phyloP scores from a whole-genome alignment of 345 rosid genomes.

The Gynandropsis gynandra region DNA sequence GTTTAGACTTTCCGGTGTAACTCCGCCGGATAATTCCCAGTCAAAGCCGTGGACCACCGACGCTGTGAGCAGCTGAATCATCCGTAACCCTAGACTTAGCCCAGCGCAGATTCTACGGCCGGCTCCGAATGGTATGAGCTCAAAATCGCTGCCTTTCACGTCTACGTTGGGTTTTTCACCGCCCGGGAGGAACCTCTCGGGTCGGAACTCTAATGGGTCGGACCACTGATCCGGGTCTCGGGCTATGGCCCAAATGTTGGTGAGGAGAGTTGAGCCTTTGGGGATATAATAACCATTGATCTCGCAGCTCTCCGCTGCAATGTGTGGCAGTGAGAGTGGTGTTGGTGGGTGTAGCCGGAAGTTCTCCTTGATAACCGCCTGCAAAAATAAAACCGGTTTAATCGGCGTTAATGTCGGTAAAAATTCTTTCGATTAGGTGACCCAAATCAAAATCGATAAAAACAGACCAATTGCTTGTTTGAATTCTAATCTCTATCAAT shows the following conservation, averaged over 20 bases:
- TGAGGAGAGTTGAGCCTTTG: slow-evolving; percentile 51
- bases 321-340: slow-evolving; percentile 67
- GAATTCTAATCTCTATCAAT: too few relatives aligned
- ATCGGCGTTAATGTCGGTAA: not conserved
- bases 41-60: slow-evolving; percentile 60
- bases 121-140: slow-evolving; percentile 79
- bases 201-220: slow-evolving; percentile 49
- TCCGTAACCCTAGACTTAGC: slow-evolving; percentile 62
- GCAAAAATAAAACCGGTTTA: slow-evolving; percentile 3
- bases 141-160: slow-evolving; percentile 64
- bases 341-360: slow-evolving; percentile 82
- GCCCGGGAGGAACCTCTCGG: slow-evolving; percentile 69
- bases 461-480: too few relatives aligned
- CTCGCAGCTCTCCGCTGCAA: slow-evolving; percentile 58
- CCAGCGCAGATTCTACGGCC: slow-evolving; percentile 88
- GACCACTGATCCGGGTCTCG: slow-evolving; percentile 71
- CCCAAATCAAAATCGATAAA: too few relatives aligned
- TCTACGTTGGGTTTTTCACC: slow-evolving; percentile 59
- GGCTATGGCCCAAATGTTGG: slow-evolving; percentile 81
- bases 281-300: slow-evolving; percentile 75
- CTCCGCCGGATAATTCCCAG: slow-evolving; percentile 55
- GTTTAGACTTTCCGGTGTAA: slow-evolving; percentile 44
- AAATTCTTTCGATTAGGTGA: too few relatives aligned
- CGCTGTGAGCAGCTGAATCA: slow-evolving; percentile 56
- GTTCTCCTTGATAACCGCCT: slow-evolving; percentile 66